Conservation (phyloP, 352 stramenopile species). For the Thalassiosira exigua region DNA sequence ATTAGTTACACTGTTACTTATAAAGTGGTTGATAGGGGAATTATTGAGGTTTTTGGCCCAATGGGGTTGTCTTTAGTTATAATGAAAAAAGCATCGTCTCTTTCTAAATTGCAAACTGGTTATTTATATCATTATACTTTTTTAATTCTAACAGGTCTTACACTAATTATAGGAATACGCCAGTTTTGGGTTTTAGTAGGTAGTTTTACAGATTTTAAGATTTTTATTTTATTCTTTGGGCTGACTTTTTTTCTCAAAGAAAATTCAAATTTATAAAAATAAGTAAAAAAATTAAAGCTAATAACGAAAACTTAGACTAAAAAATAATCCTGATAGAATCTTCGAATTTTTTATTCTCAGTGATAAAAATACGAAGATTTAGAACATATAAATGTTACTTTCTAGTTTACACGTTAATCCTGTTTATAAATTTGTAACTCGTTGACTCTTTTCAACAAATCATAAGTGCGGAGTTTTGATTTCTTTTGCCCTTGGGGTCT, state of each 20-base stretch:
- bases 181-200: constrained; percentile 22
- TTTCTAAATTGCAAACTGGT: constrained; percentile 29
- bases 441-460: constrained; percentile 74
- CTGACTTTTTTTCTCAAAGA: constrained; percentile 17
- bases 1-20: constrained; percentile 37
- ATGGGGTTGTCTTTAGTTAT: constrained; percentile 25
- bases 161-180: constrained; percentile 8
- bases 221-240: constrained; percentile 34
- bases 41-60: constrained; percentile 32
- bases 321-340: no score
- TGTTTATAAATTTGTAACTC: constrained; percentile 68
- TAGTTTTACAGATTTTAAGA: constrained; percentile 20
- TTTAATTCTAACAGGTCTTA: constrained; percentile 27
- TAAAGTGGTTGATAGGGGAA: constrained; percentile 36
- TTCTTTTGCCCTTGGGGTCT: no score
- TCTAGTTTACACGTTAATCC: no score
- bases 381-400: no score
- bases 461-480: no score
- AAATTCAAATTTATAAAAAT: no score
- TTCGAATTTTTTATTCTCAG: no score
- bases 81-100: constrained; percentile 20
- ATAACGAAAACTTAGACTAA: no score
- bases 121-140: constrained; percentile 36
- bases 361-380: no score
- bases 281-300: no score